Conservation (phyloP, 2,329 filamentous ascomycete genomes). For the Westerdykella aurantiaca region DNA sequence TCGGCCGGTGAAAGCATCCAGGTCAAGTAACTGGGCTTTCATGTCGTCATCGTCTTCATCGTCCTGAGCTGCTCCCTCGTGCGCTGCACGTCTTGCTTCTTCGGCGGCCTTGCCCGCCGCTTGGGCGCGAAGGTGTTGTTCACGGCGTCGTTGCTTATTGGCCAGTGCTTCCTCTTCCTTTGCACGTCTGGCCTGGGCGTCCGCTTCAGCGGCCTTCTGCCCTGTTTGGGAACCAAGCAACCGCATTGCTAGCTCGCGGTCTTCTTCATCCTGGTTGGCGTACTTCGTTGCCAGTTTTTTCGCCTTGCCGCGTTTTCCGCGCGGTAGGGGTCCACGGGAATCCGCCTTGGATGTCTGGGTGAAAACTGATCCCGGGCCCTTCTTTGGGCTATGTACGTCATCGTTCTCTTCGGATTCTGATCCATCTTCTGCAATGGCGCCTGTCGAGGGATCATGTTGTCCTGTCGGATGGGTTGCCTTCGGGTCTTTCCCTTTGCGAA, state of each 20-base stretch:
- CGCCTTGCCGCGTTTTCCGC: constrained; percentile 74
- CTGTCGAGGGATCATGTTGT: constrained; percentile 4
- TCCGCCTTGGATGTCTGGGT: constrained; percentile 23
- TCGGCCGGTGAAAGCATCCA: constrained; percentile 70
- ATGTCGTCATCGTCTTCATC: constrained; percentile 54
- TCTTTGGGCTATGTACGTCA: constrained; percentile 7
- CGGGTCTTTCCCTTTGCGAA: constrained; percentile 34
- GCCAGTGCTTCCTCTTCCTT: constrained; percentile 68
- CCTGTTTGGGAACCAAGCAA: constrained; percentile 75
- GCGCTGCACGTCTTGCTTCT: constrained; percentile 52
- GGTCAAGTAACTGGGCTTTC: constrained; percentile 32
- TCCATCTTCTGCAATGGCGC: constrained; percentile 31
- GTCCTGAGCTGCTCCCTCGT: constrained; percentile 25
- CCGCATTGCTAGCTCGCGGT: constrained; percentile 73
- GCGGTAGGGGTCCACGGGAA: constrained; percentile 38
- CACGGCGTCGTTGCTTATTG: constrained; percentile 66
- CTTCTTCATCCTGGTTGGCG: constrained; percentile 89
- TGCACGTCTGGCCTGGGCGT: constrained; percentile 57
- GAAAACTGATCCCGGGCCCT: constrained; percentile 22
- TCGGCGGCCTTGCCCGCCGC: constrained; percentile 72
- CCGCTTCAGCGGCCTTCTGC: constrained; percentile 59
- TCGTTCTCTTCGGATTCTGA: constrained; percentile 13
- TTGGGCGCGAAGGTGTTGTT: constrained; percentile 73
- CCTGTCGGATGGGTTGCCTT: constrained; percentile 7
- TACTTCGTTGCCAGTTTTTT: constrained; percentile 90